Evolutionary conservation across 2,329 filamentous ascomycete genomes (phyloP).

Genomic region (Penicillium freii): DNA sequence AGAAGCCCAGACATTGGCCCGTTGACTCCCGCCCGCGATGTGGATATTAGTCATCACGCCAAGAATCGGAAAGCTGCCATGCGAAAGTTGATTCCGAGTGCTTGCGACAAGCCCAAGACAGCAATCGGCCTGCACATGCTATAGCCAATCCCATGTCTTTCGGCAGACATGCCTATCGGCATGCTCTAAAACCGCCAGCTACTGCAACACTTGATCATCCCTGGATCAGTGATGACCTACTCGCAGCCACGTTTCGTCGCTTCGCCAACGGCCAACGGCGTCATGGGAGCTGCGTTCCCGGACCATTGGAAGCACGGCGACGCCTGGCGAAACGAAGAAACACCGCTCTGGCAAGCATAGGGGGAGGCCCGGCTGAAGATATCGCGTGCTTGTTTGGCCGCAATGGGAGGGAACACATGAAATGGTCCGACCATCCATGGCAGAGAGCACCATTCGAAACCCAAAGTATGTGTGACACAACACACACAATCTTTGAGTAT

Average conservation of each 20-base stretch:
- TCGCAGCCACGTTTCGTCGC: conserved; percentile 49
- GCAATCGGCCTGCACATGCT: conserved; percentile 27
- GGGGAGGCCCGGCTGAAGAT: conserved; percentile 35
- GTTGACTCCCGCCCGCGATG: not conserved
- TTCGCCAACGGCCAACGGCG: conserved; percentile 49
- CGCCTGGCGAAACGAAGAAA: conserved; percentile 57
- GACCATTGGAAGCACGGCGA: conserved; percentile 60
- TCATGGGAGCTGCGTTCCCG: conserved; percentile 61
- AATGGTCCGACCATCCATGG: conserved; percentile 32
- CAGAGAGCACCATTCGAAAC: conserved; percentile 23
- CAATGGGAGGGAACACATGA: conserved; percentile 41
- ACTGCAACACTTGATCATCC: conserved; percentile 35
- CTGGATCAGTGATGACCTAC: conserved; percentile 49
- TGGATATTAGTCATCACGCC: conserved; percentile 26
- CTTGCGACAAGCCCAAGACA: conserved; percentile 6
- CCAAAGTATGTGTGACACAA: conserved; percentile 23
- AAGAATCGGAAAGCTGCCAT: conserved; percentile 19
- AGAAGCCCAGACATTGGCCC: conserved; percentile 8
- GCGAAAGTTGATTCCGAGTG: conserved; percentile 13
- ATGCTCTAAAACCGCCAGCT: conserved; percentile 34
- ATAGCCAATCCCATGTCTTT: conserved; percentile 40
- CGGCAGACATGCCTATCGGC: conserved; percentile 43
- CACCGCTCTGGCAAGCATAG: conserved; percentile 46
- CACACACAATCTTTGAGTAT: not conserved
- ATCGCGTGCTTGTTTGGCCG: conserved; percentile 43